phyloP scores from a whole-genome alignment of 2,329 filamentous ascomycete genomes.

The Neofusicoccum sp. region DNA sequence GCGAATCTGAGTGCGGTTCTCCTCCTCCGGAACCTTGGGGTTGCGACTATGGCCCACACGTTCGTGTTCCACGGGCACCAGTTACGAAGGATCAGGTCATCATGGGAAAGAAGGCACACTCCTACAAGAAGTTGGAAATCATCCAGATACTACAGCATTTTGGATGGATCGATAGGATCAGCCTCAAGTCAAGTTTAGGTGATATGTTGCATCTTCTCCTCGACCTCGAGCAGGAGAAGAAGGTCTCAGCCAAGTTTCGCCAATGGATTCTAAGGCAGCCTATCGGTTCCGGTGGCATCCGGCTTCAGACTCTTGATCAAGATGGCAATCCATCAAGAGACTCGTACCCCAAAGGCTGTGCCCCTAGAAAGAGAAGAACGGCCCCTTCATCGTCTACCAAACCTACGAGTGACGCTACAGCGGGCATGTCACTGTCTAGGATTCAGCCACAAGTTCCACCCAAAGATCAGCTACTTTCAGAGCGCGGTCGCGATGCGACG shows the following conservation, averaged over 20 bases:
- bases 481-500: too few relatives aligned
- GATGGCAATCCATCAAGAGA: neutral
- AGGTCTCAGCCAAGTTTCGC: neutral
- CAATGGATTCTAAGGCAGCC: neutral
- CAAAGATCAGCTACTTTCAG: too few relatives aligned
- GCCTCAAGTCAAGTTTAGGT: rapidly evolving
- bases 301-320: neutral
- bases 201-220: neutral
- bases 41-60: neutral
- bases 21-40: too few relatives aligned
- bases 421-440: too few relatives aligned
- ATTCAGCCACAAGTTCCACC: too few relatives aligned
- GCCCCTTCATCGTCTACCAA: too few relatives aligned
- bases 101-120: neutral
- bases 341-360: neutral
- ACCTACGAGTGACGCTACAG: too few relatives aligned
- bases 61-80: neutral
- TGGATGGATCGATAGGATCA: too few relatives aligned
- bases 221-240: neutral
- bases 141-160: neutral
- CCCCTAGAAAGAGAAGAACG: neutral
- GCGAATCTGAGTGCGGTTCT: neutral
- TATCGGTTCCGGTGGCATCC: neutral
- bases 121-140: neutral
- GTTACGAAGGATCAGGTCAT: neutral